A percentile compares a stretch with the other conserved stretches of the same genome.
These are phyloP conservation scores for Debaryomyces fabryi DNA, from an alignment of 1,139 yeast genomes.

Conservation along the genomic window DNA sequence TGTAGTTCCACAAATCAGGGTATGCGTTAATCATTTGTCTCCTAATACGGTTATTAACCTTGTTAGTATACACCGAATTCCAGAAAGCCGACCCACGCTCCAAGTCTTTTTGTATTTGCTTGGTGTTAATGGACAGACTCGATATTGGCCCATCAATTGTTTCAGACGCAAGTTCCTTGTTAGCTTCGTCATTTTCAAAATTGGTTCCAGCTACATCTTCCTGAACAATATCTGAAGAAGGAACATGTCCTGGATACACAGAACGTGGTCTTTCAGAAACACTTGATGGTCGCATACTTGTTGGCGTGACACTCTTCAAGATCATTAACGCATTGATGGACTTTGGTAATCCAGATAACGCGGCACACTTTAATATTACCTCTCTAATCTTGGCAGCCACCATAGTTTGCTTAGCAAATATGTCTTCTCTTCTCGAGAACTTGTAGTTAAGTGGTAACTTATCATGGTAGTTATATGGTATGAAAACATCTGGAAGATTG, in stretches of 20 bases:
- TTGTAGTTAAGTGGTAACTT: slow-evolving; percentile 44
- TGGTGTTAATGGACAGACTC: slow-evolving; percentile 31
- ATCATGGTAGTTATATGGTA: slow-evolving; percentile 44
- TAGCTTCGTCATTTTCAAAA: slow-evolving; percentile 26
- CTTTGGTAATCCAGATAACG: slow-evolving; percentile 81
- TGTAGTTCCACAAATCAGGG: slow-evolving; percentile 81
- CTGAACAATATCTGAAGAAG: slow-evolving; percentile 42
- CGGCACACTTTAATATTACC: slow-evolving; percentile 73
- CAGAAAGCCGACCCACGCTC: slow-evolving; percentile 69
- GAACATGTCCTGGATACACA: slow-evolving; percentile 39
- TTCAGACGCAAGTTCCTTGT: slow-evolving; percentile 24
- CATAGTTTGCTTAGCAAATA: slow-evolving; percentile 35
- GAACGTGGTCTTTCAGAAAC: slow-evolving; percentile 35
- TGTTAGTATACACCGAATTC: slow-evolving; percentile 70
- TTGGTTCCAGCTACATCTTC: slow-evolving; percentile 46
- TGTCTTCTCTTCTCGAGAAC: slow-evolving; percentile 35
- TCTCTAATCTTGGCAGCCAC: slow-evolving; percentile 71
- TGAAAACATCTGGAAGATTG: slow-evolving; percentile 46
- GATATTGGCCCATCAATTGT: slow-evolving; percentile 51
- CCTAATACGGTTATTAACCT: slow-evolving; percentile 67
- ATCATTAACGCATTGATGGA: slow-evolving; percentile 77
- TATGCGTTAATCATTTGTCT: slow-evolving; percentile 73
- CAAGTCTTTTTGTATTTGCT: slow-evolving; percentile 31
- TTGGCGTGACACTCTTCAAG: slow-evolving; percentile 69
- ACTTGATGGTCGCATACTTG: slow-evolving; percentile 32